Evolutionary conservation across 495 filamentous ascomycete species (phyloP), one percentile per base, ranked within the genome.

Genomic region (Diplogelasinospora grovesii): DNA sequence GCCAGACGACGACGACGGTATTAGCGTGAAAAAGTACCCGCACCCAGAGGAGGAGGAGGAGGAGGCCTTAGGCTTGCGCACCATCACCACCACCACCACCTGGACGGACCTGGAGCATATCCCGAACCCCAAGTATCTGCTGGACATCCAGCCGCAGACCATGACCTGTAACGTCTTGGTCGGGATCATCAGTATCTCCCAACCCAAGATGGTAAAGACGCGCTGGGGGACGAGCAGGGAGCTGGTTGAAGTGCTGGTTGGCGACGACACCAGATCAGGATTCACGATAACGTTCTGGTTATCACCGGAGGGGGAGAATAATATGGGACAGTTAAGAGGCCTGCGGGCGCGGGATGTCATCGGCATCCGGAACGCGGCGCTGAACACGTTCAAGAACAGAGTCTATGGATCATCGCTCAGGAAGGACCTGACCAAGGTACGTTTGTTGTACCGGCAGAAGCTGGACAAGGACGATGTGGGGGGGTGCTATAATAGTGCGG

Each of bases 261-360:
- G 84, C 9, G 90, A 97, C 53, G 87, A 95, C 40, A 92, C 87
- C 2, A 77, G 71, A 35, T 79, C 84, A 9, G 85, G 85, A 10
- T 94, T 96, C 58, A 75, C 70, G 9, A 64, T 96, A 43, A 90
- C 82, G 20, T 83, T 95, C 48, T 96, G 90, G 90, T 66, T 94
- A 10, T 52, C 63, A 5, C 48, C 48, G 8, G 61, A 57, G 52
- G 33, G 11, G 14, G 41, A 45, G 14, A 46, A 54, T 14, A 48
- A 57, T 5, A 48, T 57, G 2, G 62, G 65, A 36, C 61, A 81
- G 15, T 59, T 87, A 6, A 56, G 57, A 16, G 57, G 52, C 3
- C 60, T 92, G 38, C 70, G 83, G 28, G 68, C 74, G 3, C 75
- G 75, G 36, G 87, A 95, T 56, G 76, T 94, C 16, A 67, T 95